Base-by-base conservation (phyloP, 2,329 filamentous ascomycete species). In the Cercospora zeina region DNA sequence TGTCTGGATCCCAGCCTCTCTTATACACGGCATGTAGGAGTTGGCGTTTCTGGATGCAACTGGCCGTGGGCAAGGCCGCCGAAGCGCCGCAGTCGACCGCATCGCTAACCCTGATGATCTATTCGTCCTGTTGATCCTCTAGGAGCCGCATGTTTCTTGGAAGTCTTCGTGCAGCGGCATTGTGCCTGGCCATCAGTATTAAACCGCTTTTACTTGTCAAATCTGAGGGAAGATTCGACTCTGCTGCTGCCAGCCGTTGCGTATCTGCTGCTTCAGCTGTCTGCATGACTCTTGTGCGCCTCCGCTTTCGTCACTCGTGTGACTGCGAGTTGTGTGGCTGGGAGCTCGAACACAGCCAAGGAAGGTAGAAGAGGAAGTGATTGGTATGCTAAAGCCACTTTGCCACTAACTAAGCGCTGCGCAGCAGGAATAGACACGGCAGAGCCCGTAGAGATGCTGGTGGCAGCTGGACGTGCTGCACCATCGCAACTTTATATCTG, bases 271-370 rank as follows among this genome's bases (percentile, higher is more conserved):
- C 16, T 1, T 3, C 39, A 45, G 39, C 39, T 19, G 9, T 21
- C 39, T 45, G 19, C 39, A 21, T 4, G 21, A 4, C 19, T 27
- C 10, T 54, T 54, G 50, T 54, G 50, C 50, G 14, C 10, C 50
- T 21, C 16, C 4, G 50, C 50, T 10, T 36, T 14, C n/a, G 14
- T 33, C 50, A 13, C 16, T 34, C 10, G 33, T 34, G 24, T 36
- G 30, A 54, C 50, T n/a, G 50, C 50, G 31, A 19, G 33, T 54
- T 13, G 19, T 34, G 31, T 54, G 30, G 50, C 50, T 36, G 50
- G 50, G 16, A 54, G 50, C 50, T 54, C 50, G 16, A 47, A 54
- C 50, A 54, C 30, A 34, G 50, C 50, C 50, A 54, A 54, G 50
- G 34, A 54, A 54, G 50, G 30, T 13, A 31, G 50, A 51, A 54